These are phyloP conservation scores for Kodamaea restingae DNA, from an alignment of 805 yeast species.

Conservation along the genomic window DNA sequence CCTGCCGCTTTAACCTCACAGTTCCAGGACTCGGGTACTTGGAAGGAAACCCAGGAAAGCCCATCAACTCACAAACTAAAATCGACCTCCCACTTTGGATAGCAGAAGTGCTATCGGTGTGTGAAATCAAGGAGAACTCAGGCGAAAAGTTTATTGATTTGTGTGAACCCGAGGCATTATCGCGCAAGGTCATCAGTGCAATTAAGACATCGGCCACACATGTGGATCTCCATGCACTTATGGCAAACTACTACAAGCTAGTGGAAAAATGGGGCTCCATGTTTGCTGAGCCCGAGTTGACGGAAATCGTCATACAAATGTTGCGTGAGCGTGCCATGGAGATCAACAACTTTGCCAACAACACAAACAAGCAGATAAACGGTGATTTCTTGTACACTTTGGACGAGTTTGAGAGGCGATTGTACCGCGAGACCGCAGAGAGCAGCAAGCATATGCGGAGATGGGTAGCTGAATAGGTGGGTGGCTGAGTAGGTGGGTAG, in stretches of 20 bases:
- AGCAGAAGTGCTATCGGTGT: constrained; percentile 67
- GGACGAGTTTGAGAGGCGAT: constrained; percentile 70
- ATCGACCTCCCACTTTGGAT: constrained; percentile 87
- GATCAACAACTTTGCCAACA: constrained; percentile 66
- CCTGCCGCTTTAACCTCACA: constrained; percentile 70
- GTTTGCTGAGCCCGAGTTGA: constrained; percentile 62
- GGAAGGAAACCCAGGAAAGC: constrained; percentile 69
- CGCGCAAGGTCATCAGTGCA: constrained; percentile 68
- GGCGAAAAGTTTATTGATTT: constrained; percentile 59
- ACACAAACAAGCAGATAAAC: constrained; percentile 45
- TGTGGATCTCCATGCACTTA: constrained; percentile 63
- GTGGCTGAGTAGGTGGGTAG: too few relatives aligned
- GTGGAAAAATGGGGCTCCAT: constrained; percentile 75
- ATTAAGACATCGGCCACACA: constrained; percentile 66
- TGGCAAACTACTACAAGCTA: constrained; percentile 64
- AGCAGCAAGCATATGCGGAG: constrained; percentile 37
- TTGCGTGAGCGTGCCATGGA: constrained; percentile 62
- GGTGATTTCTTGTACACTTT: constrained; percentile 56
- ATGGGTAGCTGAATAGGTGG: constrained; percentile 27
- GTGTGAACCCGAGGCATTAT: constrained; percentile 66
- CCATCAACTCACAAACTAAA: constrained; percentile 55
- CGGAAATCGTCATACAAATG: constrained; percentile 48
- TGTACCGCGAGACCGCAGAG: constrained; percentile 53
- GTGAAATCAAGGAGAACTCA: constrained; percentile 30
- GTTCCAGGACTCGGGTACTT: constrained; percentile 88